A percentile compares a stretch with the other conserved stretches of the same genome.
Evolutionary conservation across 352 stramenopile species (phyloP).

Genomic region (Phytophthora pistaciae): DNA sequence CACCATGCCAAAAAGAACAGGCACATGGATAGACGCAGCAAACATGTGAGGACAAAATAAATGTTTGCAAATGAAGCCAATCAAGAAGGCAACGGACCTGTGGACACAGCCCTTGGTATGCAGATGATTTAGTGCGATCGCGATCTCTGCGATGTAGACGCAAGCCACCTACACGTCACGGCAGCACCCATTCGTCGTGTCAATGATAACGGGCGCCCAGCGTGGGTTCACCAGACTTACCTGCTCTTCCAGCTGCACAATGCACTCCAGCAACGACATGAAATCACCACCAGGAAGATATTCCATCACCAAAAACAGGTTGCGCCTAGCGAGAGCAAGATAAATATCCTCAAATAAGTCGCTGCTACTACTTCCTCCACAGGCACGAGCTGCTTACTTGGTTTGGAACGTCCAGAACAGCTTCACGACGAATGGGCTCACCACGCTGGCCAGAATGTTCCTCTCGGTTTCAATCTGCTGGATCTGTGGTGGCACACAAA

Average conservation of each 20-base stretch:
- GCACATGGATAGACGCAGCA: constrained; percentile 14
- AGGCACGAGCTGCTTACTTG: constrained; percentile 57
- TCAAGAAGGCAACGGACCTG: constrained; percentile 44
- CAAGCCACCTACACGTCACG: constrained; percentile 66
- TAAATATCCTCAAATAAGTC: constrained; percentile 24
- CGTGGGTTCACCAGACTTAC: constrained; percentile 30
- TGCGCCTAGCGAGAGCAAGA: constrained; percentile 45
- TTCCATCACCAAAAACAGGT: constrained; percentile 93
- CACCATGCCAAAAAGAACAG: constrained; percentile 16
- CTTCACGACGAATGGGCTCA: constrained; percentile 93
- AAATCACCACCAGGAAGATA: constrained; percentile 92
- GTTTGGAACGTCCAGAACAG: constrained; percentile 93
- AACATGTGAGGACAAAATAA: constrained; percentile 1
- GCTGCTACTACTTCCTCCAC: constrained; percentile 1
- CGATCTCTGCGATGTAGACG: constrained; percentile 90
- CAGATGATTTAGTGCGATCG: constrained; percentile 87
- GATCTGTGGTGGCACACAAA: constrained; percentile 52
- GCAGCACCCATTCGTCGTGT: constrained; percentile 2
- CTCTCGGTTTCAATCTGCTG: constrained; percentile 89
- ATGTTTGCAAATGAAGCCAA: background rate
- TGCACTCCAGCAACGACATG: constrained; percentile 90
- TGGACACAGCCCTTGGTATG: constrained; percentile 89
- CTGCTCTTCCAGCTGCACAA: constrained; percentile 90
- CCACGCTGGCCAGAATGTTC: constrained; percentile 87
- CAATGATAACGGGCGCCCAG: background rate